A percentile compares a stretch with the other conserved stretches of the same genome.
These are phyloP conservation scores for Lipomyces mesembrius DNA, from an alignment of 805 yeast genomes.

Conservation along the genomic window DNA sequence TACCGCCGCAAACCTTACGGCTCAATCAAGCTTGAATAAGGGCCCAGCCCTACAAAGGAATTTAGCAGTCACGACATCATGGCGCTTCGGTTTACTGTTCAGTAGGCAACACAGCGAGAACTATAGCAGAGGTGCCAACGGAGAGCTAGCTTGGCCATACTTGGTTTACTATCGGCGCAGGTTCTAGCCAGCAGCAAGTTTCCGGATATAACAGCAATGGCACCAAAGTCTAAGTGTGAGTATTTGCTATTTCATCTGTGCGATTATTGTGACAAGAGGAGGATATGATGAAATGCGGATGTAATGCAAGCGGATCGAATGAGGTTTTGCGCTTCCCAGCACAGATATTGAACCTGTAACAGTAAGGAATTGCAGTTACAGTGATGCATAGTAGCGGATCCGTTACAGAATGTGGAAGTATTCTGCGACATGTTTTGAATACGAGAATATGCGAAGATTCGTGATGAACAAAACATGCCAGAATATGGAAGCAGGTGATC, in stretches of 20 bases:
- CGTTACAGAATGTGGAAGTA: no score
- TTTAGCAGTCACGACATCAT: slow-evolving; percentile 12
- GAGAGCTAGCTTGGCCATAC: no score
- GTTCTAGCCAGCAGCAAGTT: background rate
- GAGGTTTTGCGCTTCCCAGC: background rate
- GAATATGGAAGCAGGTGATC: background rate
- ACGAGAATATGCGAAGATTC: background rate
- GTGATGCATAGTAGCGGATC: no score
- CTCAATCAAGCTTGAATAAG: background rate
- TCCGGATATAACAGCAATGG: slow-evolving; percentile 16
- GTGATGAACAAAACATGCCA: background rate
- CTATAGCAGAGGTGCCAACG: no score
- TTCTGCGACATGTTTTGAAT: background rate
- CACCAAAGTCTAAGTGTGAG: slow-evolving; percentile 20
- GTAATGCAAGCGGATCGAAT: background rate
- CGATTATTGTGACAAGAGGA: background rate
- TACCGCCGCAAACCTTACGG: background rate
- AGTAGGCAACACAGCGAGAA: no score
- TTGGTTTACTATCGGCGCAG: background rate
- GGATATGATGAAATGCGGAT: background rate
- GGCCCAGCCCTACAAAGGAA: background rate
- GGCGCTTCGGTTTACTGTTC: background rate
- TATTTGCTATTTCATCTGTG: background rate
- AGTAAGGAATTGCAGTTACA: background rate
- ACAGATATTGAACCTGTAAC: background rate